phyloP scores from a whole-genome alignment of 179 eudicot genomes.

The Pouteria campechiana region DNA sequence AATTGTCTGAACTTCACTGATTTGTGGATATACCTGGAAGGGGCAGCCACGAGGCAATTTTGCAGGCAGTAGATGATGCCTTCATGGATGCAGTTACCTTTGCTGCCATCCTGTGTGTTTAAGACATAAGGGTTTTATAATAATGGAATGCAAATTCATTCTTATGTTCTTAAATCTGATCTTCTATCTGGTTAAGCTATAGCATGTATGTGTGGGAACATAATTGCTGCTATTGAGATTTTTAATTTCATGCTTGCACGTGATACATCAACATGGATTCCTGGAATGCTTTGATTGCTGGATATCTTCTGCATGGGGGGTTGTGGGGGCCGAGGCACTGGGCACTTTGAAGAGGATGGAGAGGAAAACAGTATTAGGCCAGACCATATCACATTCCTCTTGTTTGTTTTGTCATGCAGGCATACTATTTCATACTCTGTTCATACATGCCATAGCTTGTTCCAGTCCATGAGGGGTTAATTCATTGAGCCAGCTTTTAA shows the following conservation, averaged over 20 bases:
- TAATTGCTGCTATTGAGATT: conserved; percentile 35
- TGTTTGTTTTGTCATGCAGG: conserved; percentile 55
- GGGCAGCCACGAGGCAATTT: conserved; percentile 57
- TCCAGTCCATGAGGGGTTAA: conserved; percentile 48
- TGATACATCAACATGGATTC: conserved; percentile 64
- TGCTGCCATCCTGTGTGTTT: conserved; percentile 50
- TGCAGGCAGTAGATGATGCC: conserved; percentile 17
- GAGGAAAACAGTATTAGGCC: conserved; percentile 22
- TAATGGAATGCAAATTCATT: conserved; percentile 65
- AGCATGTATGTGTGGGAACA: conserved; percentile 56
- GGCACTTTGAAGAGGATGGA: conserved; percentile 54
- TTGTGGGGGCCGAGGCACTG: conserved; percentile 64
- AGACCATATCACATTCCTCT: conserved; percentile 41
- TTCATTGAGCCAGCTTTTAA: conserved; percentile 46
- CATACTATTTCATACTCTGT: conserved; percentile 44
- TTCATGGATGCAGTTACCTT: conserved; percentile 43
- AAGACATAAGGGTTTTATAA: conserved; percentile 51
- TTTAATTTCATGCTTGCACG: conserved; percentile 36
- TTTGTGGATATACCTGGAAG: conserved; percentile 69
- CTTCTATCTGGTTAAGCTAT: conserved; percentile 32
- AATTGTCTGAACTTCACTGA: conserved; percentile 46
- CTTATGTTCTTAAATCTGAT: conserved; percentile 39
- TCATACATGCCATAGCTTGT: conserved; percentile 45
- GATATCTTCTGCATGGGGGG: conserved; percentile 65
- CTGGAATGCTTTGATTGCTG: conserved; percentile 69